These are phyloP conservation scores for Cucurbitaria berberidis DNA, from an alignment of 2,329 filamentous ascomycete genomes.

Conservation along the genomic window DNA sequence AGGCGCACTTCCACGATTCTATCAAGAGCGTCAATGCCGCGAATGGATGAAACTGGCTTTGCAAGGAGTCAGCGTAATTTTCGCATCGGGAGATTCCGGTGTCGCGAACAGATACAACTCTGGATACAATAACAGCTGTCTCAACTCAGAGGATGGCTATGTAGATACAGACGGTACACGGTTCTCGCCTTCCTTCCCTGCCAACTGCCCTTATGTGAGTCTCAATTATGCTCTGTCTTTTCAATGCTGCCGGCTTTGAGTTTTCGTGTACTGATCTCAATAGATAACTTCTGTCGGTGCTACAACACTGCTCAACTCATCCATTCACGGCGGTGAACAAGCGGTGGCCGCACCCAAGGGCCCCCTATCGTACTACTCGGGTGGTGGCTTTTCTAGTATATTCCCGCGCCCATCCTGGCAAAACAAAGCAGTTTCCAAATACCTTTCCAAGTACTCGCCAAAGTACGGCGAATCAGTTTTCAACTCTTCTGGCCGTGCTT, in stretches of 20 bases:
- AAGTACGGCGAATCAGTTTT: slow-evolving; percentile 14
- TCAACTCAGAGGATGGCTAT: slow-evolving; percentile 17
- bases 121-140: slow-evolving; percentile 21
- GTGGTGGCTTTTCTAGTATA: slow-evolving; percentile 55
- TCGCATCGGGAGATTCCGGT: slow-evolving; percentile 55
- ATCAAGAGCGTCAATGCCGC: slow-evolving; percentile 57
- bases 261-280: not conserved
- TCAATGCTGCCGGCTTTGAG: not conserved
- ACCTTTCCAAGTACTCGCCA: slow-evolving; percentile 10
- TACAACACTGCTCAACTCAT: slow-evolving; percentile 42
- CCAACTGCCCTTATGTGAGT: slow-evolving; percentile 66
- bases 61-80: slow-evolving; percentile 55
- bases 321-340: slow-evolving; percentile 55
- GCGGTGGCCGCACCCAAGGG: slow-evolving; percentile 30
- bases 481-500: slow-evolving; percentile 56
- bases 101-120: slow-evolving; percentile 21
- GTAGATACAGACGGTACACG: slow-evolving; percentile 10
- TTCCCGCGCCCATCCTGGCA: slow-evolving; percentile 58
- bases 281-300: slow-evolving; percentile 64
- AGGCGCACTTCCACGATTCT: slow-evolving; percentile 56
- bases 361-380: slow-evolving; percentile 16
- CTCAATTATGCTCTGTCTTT: not conserved
- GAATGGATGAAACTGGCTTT: slow-evolving; percentile 54
- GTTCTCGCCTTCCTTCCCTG: slow-evolving; percentile 67
- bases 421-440: slow-evolving; percentile 23